Percentiles rank a stretch among this genome's conserved stretches.
phyloP scores from a whole-genome alignment of 257 asterid species.

The Penstemon davidsonii region DNA sequence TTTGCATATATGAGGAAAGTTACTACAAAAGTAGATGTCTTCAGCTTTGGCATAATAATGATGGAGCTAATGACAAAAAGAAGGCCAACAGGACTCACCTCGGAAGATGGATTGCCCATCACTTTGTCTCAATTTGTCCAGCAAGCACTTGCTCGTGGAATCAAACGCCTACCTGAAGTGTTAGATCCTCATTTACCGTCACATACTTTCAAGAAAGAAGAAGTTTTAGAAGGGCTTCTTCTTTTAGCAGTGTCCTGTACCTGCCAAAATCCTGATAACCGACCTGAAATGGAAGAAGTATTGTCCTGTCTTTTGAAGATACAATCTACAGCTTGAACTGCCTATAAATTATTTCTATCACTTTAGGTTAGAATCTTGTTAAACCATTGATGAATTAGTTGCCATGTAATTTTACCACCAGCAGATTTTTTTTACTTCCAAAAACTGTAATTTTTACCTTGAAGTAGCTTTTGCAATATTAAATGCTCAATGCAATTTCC shows the following conservation, averaged over 20 bases:
- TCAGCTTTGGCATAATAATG: constrained; percentile 74
- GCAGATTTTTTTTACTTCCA: too few relatives aligned
- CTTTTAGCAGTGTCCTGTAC: constrained; percentile 70
- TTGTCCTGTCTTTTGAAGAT: constrained; percentile 52
- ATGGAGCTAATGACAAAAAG: constrained; percentile 73
- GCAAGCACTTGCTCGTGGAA: constrained; percentile 47
- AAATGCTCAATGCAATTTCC: too few relatives aligned
- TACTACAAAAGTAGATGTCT: constrained; percentile 73
- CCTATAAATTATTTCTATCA: not conserved
- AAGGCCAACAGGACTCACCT: constrained; percentile 71
- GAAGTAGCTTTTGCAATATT: too few relatives aligned
- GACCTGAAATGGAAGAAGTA: constrained; percentile 74
- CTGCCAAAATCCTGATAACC: constrained; percentile 51
- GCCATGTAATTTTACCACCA: too few relatives aligned
- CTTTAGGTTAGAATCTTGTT: not conserved
- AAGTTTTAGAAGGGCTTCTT: constrained; percentile 55
- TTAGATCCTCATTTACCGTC: constrained; percentile 55
- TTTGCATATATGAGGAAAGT: constrained; percentile 79
- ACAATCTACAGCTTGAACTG: constrained; percentile 34
- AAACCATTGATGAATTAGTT: not conserved
- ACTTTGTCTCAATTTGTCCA: constrained; percentile 65
- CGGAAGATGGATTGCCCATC: constrained; percentile 54
- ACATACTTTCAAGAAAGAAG: constrained; percentile 37
- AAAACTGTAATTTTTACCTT: too few relatives aligned
- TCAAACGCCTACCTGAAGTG: constrained; percentile 38